phyloP scores from a whole-genome alignment of 306 rosid genomes.

The Mucuna pruriens region DNA sequence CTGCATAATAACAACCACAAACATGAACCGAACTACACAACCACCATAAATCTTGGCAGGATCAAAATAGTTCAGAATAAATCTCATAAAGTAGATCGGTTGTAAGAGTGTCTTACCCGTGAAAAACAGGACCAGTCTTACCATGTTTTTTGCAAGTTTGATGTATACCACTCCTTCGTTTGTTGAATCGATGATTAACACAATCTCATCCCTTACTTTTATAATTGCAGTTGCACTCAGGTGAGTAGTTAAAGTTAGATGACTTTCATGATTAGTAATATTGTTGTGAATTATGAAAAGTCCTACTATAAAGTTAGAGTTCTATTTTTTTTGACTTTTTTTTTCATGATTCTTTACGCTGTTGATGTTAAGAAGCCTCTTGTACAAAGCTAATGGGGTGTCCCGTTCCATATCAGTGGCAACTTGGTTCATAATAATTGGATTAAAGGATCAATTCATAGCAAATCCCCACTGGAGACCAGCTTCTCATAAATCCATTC shows the following conservation, averaged over 20 bases:
- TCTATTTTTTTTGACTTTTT: not conserved
- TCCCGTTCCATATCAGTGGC: constrained; percentile 39
- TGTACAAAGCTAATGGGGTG: constrained; percentile 39
- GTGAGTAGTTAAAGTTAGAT: constrained; percentile 18
- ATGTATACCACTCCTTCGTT: constrained; percentile 55
- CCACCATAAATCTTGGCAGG: too few species aligned
- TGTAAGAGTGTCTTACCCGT: too few species aligned
- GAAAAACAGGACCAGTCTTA: too few species aligned
- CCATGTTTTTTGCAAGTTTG: too few species aligned
- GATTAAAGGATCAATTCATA: constrained; percentile 49
- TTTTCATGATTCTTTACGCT: not conserved
- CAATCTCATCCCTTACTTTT: constrained; percentile 51
- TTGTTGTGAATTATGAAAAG: not conserved
- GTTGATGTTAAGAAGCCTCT: too few species aligned
- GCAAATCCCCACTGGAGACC: constrained; percentile 59
- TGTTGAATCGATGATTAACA: constrained; percentile 50
- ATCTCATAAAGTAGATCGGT: too few species aligned
- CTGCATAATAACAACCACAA: too few species aligned
- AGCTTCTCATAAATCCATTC: constrained; percentile 81
- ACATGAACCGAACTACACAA: too few species aligned
- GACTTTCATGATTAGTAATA: not conserved
- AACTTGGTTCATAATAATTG: constrained; percentile 40
- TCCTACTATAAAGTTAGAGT: not conserved
- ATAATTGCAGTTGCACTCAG: constrained; percentile 46
- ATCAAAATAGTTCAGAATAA: too few species aligned